A percentile compares a stretch with the other conserved stretches of the same genome.
Conservation (phyloP, 139 green algal genomes). For the Nannochloris sp. region DNA sequence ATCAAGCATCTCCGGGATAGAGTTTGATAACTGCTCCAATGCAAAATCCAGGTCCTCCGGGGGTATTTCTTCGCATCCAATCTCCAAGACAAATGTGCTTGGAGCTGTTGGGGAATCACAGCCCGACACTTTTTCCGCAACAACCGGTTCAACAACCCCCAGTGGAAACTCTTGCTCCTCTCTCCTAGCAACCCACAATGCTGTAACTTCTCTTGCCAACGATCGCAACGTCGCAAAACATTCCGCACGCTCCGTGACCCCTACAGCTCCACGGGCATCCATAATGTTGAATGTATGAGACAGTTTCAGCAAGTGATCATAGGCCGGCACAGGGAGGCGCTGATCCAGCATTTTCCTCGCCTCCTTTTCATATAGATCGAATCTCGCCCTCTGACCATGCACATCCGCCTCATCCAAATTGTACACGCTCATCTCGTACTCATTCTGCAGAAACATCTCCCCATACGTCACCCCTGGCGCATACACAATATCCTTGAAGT, state of each 20-base stretch:
- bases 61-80: slow-evolving; percentile 96
- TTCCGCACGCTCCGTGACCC: slow-evolving; percentile 86
- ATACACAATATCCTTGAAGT: slow-evolving; percentile 96
- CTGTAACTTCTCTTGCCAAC: slow-evolving; percentile 56
- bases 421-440: slow-evolving; percentile 86
- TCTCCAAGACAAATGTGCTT: slow-evolving; percentile 82
- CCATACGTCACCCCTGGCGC: slow-evolving; percentile 75
- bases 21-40: slow-evolving; percentile 67
- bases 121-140: not conserved
- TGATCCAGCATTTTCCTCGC: slow-evolving; percentile 75
- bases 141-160: slow-evolving; percentile 36
- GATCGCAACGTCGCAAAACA: slow-evolving; percentile 88
- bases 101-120: slow-evolving; percentile 3
- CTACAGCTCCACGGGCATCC: slow-evolving; percentile 86
- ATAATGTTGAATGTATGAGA: slow-evolving; percentile 97
- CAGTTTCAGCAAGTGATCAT: slow-evolving; percentile 96
- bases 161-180: slow-evolving; percentile 87
- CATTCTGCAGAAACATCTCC: slow-evolving; percentile 96
- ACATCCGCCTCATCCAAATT: slow-evolving; percentile 86
- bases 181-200: slow-evolving; percentile 77
- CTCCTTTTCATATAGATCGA: slow-evolving; percentile 71
- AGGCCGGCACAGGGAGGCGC: slow-evolving; percentile 89
- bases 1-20: slow-evolving; percentile 62
- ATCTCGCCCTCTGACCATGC: slow-evolving; percentile 57
- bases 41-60: slow-evolving; percentile 73